Percentiles rank a stretch among this genome's conserved stretches.
Evolutionary conservation across 306 rosid species (phyloP).

Genomic region (Rosa rugosa): DNA sequence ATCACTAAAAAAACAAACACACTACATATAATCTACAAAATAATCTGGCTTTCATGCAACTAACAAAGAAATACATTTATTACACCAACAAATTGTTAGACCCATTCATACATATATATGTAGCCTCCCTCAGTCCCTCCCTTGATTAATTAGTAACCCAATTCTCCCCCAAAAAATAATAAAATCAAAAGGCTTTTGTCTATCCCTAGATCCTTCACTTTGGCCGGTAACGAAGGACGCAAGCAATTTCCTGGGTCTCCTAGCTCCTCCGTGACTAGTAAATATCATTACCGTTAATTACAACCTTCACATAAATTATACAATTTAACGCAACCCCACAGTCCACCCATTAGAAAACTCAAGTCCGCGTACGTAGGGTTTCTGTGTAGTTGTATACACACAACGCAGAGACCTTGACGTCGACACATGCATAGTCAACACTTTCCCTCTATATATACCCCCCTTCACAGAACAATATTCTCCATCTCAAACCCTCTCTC

Average conservation of each 20-base stretch:
- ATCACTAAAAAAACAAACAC: no score
- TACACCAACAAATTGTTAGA: no score
- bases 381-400: neutral
- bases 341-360: neutral
- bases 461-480: neutral
- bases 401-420: neutral
- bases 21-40: no score
- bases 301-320: neutral
- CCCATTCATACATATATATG: no score
- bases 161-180: no score
- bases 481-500: neutral
- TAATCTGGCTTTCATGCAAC: no score
- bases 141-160: no score
- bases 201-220: neutral
- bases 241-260: neutral
- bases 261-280: neutral
- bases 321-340: neutral
- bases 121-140: no score
- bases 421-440: conserved; percentile 2
- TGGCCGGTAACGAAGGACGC: neutral
- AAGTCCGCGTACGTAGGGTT: neutral
- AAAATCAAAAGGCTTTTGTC: neutral
- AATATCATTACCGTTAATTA: neutral
- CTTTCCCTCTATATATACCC: conserved; percentile 13
- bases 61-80: no score